Evolutionary conservation across 768 basidiomycete genomes (phyloP), one percentile per base, ranked within the genome.

Genomic region (Russula sp.): DNA sequence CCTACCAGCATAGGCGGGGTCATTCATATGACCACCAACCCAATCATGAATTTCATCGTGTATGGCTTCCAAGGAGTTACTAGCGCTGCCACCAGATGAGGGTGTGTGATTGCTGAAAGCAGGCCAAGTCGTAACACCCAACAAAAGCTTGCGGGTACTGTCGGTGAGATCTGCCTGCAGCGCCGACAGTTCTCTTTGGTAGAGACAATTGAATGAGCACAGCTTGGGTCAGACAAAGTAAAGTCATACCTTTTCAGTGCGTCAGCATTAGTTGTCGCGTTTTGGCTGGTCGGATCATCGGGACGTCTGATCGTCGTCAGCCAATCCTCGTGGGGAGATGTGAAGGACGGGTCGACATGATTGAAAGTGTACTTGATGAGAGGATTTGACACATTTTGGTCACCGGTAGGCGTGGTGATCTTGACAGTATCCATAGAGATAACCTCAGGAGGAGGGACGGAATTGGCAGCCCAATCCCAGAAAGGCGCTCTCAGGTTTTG

Each of bases 401-500:
- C 48, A 16, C 77, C 75, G 56, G 73, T 65, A 13, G 75, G 69
- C 1, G 66, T 66, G n/a, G 66, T 72, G 60, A 79, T 76, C 4
- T 68, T 60, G 20, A 77, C 72, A 36, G 70, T 59, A 41, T 67
- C 66, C 25, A 69, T 56, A 14, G 70, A 67, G 53, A 76, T 77
- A 34, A 80, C 73, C 58, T 77, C 73, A 1, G 68, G 57, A 5
- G 79, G 78, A 36, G 75, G 76, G 14, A 75, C 69, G 1, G 68
- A 36, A n/a, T 74, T 72, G 3, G 41, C 50, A 3, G 79, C 79
- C 80, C 80, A 81, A 68, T 81, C 80, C 80, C 79, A 81, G 70
- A 75, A 81, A 2, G 78, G 78, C 46, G 73, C 69, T 18, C 78
- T 74, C 9, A 79, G 68, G n/a, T 67, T 56, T n/a, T 51, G 25